phyloP scores from a whole-genome alignment of 1,284 basidiomycete genomes.

The Pterula multifida region DNA sequence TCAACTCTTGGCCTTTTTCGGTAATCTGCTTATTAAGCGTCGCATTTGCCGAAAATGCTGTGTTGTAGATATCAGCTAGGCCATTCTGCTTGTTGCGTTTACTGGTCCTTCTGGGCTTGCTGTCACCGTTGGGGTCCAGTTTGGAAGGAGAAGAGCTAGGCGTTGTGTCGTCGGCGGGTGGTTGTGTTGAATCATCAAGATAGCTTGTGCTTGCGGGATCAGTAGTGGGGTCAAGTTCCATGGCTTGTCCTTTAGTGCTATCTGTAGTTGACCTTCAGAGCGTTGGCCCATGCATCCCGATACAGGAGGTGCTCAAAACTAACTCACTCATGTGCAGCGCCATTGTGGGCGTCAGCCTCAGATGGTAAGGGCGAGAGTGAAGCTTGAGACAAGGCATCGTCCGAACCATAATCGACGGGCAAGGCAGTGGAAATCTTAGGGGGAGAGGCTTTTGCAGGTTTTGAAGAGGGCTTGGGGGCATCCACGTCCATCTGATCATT shows the following conservation, averaged over 20 bases:
- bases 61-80: not conserved
- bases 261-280: not conserved
- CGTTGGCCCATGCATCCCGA: not conserved
- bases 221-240: not conserved
- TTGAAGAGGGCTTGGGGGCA: not conserved
- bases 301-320: not conserved
- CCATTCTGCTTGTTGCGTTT: not conserved
- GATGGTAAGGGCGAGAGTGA: not conserved
- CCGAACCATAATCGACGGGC: not conserved
- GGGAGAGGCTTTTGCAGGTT: not conserved
- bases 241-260: not conserved
- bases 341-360: not conserved
- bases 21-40: not conserved
- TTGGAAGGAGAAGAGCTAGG: not conserved
- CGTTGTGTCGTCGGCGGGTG: no score
- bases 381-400: not conserved
- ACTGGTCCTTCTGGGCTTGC: not conserved
- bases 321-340: not conserved
- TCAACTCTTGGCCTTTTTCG: not conserved
- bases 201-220: no score
- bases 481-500: not conserved
- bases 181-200: no score
- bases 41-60: not conserved
- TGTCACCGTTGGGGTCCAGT: not conserved
- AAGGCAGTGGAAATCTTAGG: not conserved